A percentile compares a stretch with the other conserved stretches of the same genome.
These are phyloP conservation scores for Sarcodon sp. DNA, from an alignment of 768 basidiomycete genomes.

Conservation along the genomic window DNA sequence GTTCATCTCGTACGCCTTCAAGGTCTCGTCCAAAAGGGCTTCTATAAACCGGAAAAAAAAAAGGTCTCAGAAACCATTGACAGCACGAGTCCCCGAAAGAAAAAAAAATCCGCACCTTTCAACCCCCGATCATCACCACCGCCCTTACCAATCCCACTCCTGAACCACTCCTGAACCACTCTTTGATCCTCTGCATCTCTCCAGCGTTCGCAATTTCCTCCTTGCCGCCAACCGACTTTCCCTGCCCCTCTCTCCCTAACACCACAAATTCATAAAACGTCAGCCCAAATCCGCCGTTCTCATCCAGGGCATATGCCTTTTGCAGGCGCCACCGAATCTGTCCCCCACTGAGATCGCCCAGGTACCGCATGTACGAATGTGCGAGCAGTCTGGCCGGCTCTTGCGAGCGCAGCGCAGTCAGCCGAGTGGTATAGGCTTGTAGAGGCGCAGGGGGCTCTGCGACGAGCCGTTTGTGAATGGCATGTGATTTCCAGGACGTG, in stretches of 20 bases:
- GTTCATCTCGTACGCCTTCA: too few relatives aligned
- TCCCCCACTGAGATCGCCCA: slow-evolving; percentile 72
- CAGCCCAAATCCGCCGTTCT: slow-evolving; percentile 30
- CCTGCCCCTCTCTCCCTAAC: slow-evolving; percentile 27
- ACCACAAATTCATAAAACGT: slow-evolving; percentile 61
- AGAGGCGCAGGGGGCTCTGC: slow-evolving; percentile 35
- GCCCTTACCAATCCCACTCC: slow-evolving; percentile 26
- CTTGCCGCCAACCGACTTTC: background rate
- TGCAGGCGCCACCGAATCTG: slow-evolving; percentile 49
- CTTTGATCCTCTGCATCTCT: slow-evolving; percentile 63
- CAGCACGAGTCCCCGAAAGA: background rate
- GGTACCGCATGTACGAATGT: slow-evolving; percentile 74
- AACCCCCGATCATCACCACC: slow-evolving; percentile 17
- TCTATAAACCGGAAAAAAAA: slow-evolving; percentile 4
- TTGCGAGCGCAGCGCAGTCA: slow-evolving; percentile 30
- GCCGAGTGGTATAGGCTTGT: slow-evolving; percentile 36
- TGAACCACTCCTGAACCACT: slow-evolving; percentile 62
- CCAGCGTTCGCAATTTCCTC: slow-evolving; percentile 25
- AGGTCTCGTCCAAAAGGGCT: slow-evolving; percentile 17
- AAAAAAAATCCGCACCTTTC: slow-evolving; percentile 14
- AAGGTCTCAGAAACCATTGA: background rate
- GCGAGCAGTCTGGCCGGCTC: slow-evolving; percentile 49
- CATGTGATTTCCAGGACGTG: slow-evolving; percentile 43
- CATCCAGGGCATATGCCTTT: slow-evolving; percentile 46
- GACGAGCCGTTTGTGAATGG: slow-evolving; percentile 34